Evolutionary conservation across 306 rosid species (phyloP).

Genomic region (Fragaria vesca): DNA sequence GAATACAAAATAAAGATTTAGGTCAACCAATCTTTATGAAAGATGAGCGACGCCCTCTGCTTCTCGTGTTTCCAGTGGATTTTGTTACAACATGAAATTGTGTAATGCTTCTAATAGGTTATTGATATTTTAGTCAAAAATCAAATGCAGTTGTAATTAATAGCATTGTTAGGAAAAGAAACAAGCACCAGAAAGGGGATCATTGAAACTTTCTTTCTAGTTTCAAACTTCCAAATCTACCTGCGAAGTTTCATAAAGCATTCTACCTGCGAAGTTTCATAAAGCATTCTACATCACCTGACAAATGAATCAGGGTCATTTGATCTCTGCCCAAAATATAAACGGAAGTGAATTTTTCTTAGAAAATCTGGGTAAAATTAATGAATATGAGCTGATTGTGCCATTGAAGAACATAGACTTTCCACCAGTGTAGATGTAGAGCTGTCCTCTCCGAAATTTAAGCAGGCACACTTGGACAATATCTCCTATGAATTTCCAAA

Average conservation of each 20-base stretch:
- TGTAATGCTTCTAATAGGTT: neutral
- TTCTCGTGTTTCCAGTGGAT: neutral
- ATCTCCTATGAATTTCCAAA: neutral
- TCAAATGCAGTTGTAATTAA: neutral
- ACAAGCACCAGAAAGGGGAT: neutral
- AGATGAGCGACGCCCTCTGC: neutral
- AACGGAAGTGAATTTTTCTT: neutral
- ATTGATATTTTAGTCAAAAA: neutral
- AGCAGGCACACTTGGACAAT: constrained; percentile 4
- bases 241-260: neutral
- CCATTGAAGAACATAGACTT: neutral
- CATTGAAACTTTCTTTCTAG: neutral
- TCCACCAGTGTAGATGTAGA: neutral
- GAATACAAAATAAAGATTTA: neutral
- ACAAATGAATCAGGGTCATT: neutral
- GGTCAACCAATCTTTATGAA: neutral
- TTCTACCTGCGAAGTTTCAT: neutral
- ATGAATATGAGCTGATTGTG: constrained; percentile 8
- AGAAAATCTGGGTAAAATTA: neutral
- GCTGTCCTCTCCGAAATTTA: neutral
- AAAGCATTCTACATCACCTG: constrained; percentile 1
- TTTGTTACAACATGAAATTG: neutral
- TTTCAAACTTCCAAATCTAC: neutral
- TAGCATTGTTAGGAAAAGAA: neutral
- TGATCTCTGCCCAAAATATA: neutral